Percentiles rank a stretch among this genome's conserved stretches.
These are phyloP conservation scores for Hondaea fermentalgiana DNA, from an alignment of 108 stramenopile genomes.

Conservation along the genomic window DNA sequence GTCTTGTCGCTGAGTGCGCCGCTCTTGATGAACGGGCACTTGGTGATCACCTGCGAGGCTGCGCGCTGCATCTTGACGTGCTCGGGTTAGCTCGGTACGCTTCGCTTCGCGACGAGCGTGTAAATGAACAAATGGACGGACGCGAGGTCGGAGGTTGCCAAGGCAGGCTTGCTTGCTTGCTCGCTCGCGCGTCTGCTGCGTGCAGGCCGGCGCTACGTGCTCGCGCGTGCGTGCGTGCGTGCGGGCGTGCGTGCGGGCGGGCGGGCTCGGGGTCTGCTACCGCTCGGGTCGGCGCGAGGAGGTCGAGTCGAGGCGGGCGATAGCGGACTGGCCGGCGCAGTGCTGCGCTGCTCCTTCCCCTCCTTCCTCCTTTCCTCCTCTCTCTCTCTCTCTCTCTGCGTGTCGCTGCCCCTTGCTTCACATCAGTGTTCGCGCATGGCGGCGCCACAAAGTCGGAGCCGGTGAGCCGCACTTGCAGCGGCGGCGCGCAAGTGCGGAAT, in stretches of 20 bases:
- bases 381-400: background rate
- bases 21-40: constrained; percentile 20
- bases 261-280: no score
- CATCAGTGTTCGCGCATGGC: background rate
- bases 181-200: no score
- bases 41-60: background rate
- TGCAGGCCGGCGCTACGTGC: no score
- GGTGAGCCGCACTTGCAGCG: no score
- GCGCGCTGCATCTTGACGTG: background rate
- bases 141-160: no score
- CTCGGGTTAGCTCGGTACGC: background rate
- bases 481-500: no score
- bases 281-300: no score
- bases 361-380: background rate
- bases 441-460: background rate
- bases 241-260: no score
- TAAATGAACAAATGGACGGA: no score
- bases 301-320: background rate
- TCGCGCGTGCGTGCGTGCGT: no score
- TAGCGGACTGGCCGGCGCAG: background rate
- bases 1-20: background rate
- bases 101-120: no score
- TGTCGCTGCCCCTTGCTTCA: background rate
- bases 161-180: no score
- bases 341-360: background rate